phyloP scores from a whole-genome alignment of 2,329 filamentous ascomycete species.

The Mariannaea elegans region DNA sequence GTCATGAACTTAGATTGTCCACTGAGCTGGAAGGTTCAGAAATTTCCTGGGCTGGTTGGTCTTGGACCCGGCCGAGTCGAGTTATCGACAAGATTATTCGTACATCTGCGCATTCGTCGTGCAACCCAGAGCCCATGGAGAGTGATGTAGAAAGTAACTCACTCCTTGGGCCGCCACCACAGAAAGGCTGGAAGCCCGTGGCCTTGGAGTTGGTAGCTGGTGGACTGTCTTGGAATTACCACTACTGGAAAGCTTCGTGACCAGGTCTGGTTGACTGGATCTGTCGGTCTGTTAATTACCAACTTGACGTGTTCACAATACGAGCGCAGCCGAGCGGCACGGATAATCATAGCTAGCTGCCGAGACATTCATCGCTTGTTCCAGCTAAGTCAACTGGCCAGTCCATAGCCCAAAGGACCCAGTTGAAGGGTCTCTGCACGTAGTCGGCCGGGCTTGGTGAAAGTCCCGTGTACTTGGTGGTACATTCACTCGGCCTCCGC shows the following conservation, averaged over 20 bases:
- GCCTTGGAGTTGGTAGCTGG: neutral
- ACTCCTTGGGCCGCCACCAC: conserved; percentile 9
- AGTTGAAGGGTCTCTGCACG: neutral
- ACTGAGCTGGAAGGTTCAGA: neutral
- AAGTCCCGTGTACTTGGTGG: conserved; percentile 15
- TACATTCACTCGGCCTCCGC: conserved; percentile 26
- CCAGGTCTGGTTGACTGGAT: neutral
- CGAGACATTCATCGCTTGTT: no score
- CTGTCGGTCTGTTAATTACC: conserved; percentile 1
- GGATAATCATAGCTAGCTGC: no score
- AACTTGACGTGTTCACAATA: conserved; percentile 3
- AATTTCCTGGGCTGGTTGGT: neutral
- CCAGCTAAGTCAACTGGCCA: neutral
- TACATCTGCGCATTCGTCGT: neutral
- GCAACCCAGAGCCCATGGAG: neutral
- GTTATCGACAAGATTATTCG: neutral
- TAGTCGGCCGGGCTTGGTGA: neutral
- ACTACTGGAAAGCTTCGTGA: conserved; percentile 4
- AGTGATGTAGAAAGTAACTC: no score
- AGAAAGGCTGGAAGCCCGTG: conserved; percentile 4
- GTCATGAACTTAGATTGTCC: conserved; percentile 15
- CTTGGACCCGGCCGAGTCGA: neutral
- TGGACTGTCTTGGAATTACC: neutral
- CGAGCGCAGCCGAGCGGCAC: conserved; percentile 2
- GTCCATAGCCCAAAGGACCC: conserved; percentile 1